Evolutionary conservation across 352 stramenopile species (phyloP), one percentile per base, ranked within the genome.

Genomic region (Phytopythium vexans): DNA sequence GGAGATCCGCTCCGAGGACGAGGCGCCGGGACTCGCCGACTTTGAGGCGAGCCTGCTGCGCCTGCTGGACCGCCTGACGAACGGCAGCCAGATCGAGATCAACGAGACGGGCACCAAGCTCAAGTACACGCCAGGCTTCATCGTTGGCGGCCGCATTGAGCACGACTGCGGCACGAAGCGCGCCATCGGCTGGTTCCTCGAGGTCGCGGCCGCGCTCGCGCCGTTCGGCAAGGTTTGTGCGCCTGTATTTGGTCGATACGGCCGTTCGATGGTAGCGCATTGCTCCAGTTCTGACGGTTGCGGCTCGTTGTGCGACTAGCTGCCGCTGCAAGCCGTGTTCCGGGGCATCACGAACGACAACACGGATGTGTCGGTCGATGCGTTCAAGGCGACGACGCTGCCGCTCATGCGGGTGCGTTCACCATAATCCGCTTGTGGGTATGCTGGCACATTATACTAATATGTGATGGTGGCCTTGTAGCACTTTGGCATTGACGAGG

Each of bases 51-150:
- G 86, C 66, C 98, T 99, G 58, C 52, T 99, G 47, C 91, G 96
- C 33, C 72, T 99, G 8, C 64, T 99, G 40, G 97, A 99, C 76
- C 85, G 83, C 52, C 77, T 99, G 54, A 99, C 97, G 8, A 99
- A 98, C 70, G 97, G 97, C 41, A 98, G 84, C 47, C 86, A 97
- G 55, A 92, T 99, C 49, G 97, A 99, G 77, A 99, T 99, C 80
- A 99, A 99, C 67, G 94, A 98, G 59, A 99, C 97, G 1, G 97
- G 97, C 55, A 99, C 97, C 31, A 96, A 97, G 66, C 83, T 99
- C 43, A 85, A 92, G 63, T 99, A 99, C 70, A 86, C 88, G 56
- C 97, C 97, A 0, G 97, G 97, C 10, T 94, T 99, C 51, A 82
- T 99, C 42, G 77, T 97, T 27, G 97, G 97, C 16, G 97, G 97